Evolutionary conservation across 768 basidiomycete genomes (phyloP), one percentile per base, ranked within the genome.

Genomic region (Podaxis sp.): DNA sequence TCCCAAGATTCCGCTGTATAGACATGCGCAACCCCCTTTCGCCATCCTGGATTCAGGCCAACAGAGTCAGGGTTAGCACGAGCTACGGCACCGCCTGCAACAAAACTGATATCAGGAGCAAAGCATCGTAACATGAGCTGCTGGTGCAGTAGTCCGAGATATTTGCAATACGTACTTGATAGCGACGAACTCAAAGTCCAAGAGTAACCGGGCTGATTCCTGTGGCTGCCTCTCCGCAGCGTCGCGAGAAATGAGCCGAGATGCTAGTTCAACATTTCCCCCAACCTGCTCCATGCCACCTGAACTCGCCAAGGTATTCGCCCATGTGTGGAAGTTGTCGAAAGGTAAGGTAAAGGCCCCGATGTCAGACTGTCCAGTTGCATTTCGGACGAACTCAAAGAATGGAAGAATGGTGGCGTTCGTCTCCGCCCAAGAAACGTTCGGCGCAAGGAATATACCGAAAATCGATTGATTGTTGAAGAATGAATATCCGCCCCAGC

Each of bases 31-130:
- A 82, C 41, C 0, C 81, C 75, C n/a, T 75, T 71, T 12, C 83
- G 74, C 81, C 83, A 85, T 0, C 77, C 78, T 15, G 82, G 83
- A 67, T 82, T 76, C 28, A 83, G 63, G 10, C 79, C 82, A 10
- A 72, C 72, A 1, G 79, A 74, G 49, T 75, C 71, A 0, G 81
- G 75, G 26, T 75, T 68, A 46, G 70, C 66, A 22, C 68, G 67
- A 4, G 75, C 71, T 17, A 48, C 28, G 24, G 56, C 44, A 28
- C 51, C 56, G 28, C 56, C 56, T 6, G 38, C 50, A 22, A 41
- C 40, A 50, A 58, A 57, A 53, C 36, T 46, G 13, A 33, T 24
- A 56, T 20, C 28, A 48, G n/a, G 26, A 50, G 37, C 2, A 64
- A 66, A 0, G 78, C 74, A 28, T 73, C 68, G 40, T 80, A 8